Conservation (phyloP, 2,329 filamentous ascomycete genomes). For the Pyrenophora graminea region DNA sequence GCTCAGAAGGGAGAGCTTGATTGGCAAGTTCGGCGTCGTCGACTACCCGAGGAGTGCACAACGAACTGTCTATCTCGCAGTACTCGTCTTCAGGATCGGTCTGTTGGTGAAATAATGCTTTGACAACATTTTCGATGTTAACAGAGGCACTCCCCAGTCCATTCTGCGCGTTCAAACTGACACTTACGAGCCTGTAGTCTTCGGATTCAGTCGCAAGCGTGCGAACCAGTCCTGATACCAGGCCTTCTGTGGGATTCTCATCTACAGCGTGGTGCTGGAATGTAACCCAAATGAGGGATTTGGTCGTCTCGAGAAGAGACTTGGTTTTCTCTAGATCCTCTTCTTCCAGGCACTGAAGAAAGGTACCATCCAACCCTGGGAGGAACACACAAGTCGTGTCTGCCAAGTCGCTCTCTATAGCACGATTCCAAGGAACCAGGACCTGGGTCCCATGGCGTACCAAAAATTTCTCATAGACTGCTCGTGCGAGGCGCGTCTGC, state of each 20-base stretch:
- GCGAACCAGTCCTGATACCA: slow-evolving; percentile 15
- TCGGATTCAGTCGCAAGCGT: slow-evolving; percentile 18
- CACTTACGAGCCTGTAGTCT: slow-evolving; percentile 13
- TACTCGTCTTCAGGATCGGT: slow-evolving; percentile 20
- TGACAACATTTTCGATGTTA: slow-evolving; percentile 5
- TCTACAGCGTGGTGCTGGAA: background rate
- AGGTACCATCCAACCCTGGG: slow-evolving; percentile 4
- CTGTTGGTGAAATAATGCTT: background rate
- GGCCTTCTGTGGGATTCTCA: slow-evolving; percentile 9
- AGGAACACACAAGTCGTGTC: slow-evolving; percentile 13
- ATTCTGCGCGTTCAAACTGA: slow-evolving; percentile 3
- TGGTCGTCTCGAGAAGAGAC: slow-evolving; percentile 1
- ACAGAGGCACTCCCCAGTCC: background rate
- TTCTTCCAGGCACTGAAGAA: slow-evolving; percentile 12
- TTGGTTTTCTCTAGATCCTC: slow-evolving; percentile 11
- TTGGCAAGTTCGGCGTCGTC: slow-evolving; percentile 6
- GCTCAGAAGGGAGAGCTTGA: slow-evolving; percentile 1
- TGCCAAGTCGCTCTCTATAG: background rate
- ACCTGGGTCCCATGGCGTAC: background rate
- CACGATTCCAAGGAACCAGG: slow-evolving; percentile 4
- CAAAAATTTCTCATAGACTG: background rate
- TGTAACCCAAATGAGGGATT: slow-evolving; percentile 11
- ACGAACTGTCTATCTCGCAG: slow-evolving; percentile 6
- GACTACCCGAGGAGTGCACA: slow-evolving; percentile 14
- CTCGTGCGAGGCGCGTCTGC: slow-evolving; percentile 6